Evolutionary conservation across 768 basidiomycete genomes (phyloP), one percentile per base, ranked within the genome.

Genomic region (Gyrodon lividus): DNA sequence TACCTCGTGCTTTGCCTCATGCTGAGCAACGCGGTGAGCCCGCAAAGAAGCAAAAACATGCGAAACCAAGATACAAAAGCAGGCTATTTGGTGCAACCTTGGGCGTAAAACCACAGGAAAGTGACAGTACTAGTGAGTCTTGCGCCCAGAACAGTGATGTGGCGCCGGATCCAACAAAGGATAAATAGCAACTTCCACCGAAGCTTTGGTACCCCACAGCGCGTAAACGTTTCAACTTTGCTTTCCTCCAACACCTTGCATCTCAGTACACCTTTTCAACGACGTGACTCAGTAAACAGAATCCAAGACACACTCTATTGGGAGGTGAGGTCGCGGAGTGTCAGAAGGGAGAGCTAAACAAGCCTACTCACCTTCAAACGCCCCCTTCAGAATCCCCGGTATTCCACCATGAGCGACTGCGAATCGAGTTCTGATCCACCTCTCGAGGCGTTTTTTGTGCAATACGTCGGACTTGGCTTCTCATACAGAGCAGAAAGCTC

Each of bases 131-230:
- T n/a, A 26, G 4, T 4, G 10, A 16, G 33, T 5, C 33, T 10
- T 3, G 10, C 10, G 10, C 3, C 12, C 10, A 34, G 22, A 42
- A 26, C 12, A 42, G 13, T 26, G 12, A 5, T 34, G 33, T 34
- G 33, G 33, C 33, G 16, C 10, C n/a, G n/a, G n/a, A n/a, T n/a
- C n/a, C n/a, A n/a, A n/a, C n/a, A n/a, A 34, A 34, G 73, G 58
- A 64, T 71, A 56, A 74, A 72, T 56, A 71, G 71, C 0, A 56
- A 65, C 38, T 74, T 74, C 46, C 55, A 58, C 3, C 26, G 45
- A 3, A 46, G 37, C 1, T 71, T 69, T 46, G 7, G 24, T 26
- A 7, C n/a, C 24, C 4, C 24, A 26, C 24, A 26, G 24, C n/a
- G 24, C 7, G 24, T 26, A 4, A n/a, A n/a, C n/a, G n/a, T n/a